Evolutionary conservation across 345 rosid species (phyloP).

Genomic region (Aurinia saxatilis): DNA sequence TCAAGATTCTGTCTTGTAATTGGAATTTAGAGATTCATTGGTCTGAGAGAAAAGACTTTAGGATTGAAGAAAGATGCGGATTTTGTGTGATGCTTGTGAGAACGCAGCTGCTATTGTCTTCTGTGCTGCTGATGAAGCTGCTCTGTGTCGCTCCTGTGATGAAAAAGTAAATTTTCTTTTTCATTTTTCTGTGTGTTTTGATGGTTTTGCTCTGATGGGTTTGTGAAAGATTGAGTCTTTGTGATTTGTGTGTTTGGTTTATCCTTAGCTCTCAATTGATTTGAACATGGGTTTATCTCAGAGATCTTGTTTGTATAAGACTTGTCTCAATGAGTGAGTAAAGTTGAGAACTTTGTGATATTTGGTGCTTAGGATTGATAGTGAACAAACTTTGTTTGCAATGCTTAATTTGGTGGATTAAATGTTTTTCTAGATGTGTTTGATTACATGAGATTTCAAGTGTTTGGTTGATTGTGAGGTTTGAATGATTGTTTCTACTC

Average conservation of each 20-base stretch:
- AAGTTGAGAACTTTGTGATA: background rate
- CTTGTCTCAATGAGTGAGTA: background rate
- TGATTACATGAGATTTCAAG: background rate
- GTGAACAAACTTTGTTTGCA: too few species aligned
- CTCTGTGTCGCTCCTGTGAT: slow-evolving; percentile 78
- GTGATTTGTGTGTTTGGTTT: background rate
- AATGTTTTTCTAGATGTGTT: background rate
- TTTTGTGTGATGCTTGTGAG: slow-evolving; percentile 66
- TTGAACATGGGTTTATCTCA: background rate
- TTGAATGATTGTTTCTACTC: slow-evolving; percentile 7
- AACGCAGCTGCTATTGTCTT: slow-evolving; percentile 75
- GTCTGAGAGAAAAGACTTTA: background rate
- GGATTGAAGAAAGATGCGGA: slow-evolving; percentile 51
- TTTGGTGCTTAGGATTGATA: background rate
- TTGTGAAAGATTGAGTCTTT: slow-evolving; percentile 14
- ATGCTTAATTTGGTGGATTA: background rate
- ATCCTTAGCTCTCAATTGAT: background rate
- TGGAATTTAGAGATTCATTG: slow-evolving; percentile 5
- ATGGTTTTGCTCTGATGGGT: background rate
- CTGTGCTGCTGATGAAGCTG: slow-evolving; percentile 90
- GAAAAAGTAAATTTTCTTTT: slow-evolving; percentile 38
- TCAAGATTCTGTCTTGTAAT: background rate
- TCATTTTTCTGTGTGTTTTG: background rate
- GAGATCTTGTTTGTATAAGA: background rate
- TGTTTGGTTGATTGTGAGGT: background rate